These are phyloP conservation scores for Cyclotella atomus DNA, from an alignment of 108 stramenopile genomes.

Conservation along the genomic window DNA sequence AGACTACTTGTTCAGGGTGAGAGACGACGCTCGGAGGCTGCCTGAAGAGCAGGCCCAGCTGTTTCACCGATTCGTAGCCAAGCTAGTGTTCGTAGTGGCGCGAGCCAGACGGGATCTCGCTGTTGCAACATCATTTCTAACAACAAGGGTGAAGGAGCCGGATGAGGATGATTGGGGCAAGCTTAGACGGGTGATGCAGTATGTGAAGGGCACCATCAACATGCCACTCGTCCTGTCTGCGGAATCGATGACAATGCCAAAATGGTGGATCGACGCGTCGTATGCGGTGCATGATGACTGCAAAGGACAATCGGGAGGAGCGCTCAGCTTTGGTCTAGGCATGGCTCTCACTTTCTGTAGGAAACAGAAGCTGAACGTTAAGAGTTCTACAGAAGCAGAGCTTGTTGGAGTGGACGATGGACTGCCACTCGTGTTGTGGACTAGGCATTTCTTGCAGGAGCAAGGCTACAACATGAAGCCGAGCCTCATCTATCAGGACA, in stretches of 20 bases:
- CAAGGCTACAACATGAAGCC: slow-evolving; percentile 48
- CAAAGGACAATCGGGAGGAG: slow-evolving; percentile 13
- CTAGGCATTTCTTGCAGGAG: slow-evolving; percentile 43
- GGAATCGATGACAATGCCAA: background rate
- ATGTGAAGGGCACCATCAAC: slow-evolving; percentile 1
- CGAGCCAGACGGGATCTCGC: background rate
- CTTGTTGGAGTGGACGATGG: slow-evolving; percentile 27
- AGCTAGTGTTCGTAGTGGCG: background rate
- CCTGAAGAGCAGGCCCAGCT: background rate
- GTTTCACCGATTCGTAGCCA: background rate
- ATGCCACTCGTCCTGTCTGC: background rate
- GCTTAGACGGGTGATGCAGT: background rate
- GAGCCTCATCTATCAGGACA: slow-evolving; percentile 56
- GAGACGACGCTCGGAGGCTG: slow-evolving; percentile 5
- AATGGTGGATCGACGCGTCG: slow-evolving; percentile 62
- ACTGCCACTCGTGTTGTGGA: slow-evolving; percentile 48
- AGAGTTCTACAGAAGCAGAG: slow-evolving; percentile 53
- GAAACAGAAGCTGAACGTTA: slow-evolving; percentile 54
- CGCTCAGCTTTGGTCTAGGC: slow-evolving; percentile 6
- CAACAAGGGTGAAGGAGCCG: slow-evolving; percentile 5
- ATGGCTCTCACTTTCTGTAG: slow-evolving; percentile 8
- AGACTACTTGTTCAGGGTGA: slow-evolving; percentile 45
- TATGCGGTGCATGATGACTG: slow-evolving; percentile 38
- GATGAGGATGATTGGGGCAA: slow-evolving; percentile 11
- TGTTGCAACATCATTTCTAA: slow-evolving; percentile 5